phyloP scores from a whole-genome alignment of 2,329 filamentous ascomycete genomes.

The Chaetothyriales sp. region DNA sequence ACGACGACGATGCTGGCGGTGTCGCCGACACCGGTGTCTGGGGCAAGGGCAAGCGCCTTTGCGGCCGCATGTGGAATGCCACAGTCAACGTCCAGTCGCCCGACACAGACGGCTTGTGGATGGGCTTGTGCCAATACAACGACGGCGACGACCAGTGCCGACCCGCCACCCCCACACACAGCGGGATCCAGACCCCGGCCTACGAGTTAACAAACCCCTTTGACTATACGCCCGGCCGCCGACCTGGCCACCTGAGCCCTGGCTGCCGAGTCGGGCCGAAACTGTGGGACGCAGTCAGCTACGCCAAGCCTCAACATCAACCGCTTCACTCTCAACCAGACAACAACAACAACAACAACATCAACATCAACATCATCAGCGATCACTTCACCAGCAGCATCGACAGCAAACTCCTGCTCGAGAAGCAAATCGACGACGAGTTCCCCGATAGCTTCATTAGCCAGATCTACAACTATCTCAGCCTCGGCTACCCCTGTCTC shows the following conservation, averaged over 20 bases:
- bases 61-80: slow-evolving; percentile 8
- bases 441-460: slow-evolving; percentile 78
- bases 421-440: slow-evolving; percentile 45
- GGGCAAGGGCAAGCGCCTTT: not conserved
- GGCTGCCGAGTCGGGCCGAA: slow-evolving; percentile 10
- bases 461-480: slow-evolving; percentile 94
- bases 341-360: slow-evolving; percentile 32
- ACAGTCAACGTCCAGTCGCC: slow-evolving; percentile 3
- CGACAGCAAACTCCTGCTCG: slow-evolving; percentile 22
- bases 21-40: slow-evolving; percentile 9
- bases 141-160: slow-evolving; percentile 10
- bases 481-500: slow-evolving; percentile 76
- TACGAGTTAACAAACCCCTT: slow-evolving; percentile 23
- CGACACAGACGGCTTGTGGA: slow-evolving; percentile 19
- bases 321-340: slow-evolving; percentile 27
- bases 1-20: slow-evolving; percentile 16
- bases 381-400: slow-evolving; percentile 20
- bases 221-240: slow-evolving; percentile 8
- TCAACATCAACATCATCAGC: slow-evolving; percentile 29
- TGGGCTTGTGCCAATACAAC: slow-evolving; percentile 20
- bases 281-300: slow-evolving; percentile 15
- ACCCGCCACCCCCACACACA: slow-evolving; percentile 7
- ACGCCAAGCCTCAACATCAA: not conserved
- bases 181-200: slow-evolving; percentile 26
- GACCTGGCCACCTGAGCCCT: slow-evolving; percentile 21